phyloP scores from a whole-genome alignment of 306 rosid genomes.

The Crataegus laevigata region DNA sequence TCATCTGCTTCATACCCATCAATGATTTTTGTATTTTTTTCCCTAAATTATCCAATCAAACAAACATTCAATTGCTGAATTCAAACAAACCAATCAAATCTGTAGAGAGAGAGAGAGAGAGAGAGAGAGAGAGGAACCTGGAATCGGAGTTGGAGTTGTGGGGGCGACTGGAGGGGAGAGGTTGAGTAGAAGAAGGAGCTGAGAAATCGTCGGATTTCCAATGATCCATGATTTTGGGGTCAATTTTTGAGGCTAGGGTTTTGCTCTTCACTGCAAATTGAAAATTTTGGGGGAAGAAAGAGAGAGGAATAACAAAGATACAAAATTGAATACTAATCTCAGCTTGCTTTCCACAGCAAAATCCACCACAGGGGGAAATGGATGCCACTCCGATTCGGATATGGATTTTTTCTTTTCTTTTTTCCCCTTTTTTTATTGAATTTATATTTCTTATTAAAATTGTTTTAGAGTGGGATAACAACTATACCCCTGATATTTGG shows the following conservation, averaged over 20 bases:
- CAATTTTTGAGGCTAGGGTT: not conserved
- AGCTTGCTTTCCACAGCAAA: not conserved
- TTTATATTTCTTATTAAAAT: not conserved
- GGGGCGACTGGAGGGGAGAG: conserved; percentile 19
- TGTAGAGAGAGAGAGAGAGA: not conserved
- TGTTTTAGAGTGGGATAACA: not conserved
- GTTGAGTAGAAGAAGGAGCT: conserved; percentile 25
- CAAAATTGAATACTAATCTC: not conserved
- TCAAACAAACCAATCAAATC: not conserved
- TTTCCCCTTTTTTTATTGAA: not conserved
- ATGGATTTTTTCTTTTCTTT: not conserved
- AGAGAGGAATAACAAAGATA: not conserved
- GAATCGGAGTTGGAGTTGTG: conserved; percentile 26
- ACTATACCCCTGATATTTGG: not conserved
- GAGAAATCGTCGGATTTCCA: conserved; percentile 43
- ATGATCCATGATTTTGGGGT: conserved; percentile 29
- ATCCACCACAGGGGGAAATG: not conserved
- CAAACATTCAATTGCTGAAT: not conserved
- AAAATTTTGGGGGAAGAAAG: not conserved
- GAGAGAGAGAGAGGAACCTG: conserved; percentile 22
- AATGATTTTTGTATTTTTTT: not conserved
- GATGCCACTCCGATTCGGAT: not conserved
- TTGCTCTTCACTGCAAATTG: not conserved
- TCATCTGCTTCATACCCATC: not conserved
- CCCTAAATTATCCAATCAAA: not conserved